Base-by-base conservation (phyloP, 345 rosid species). In the Gossypium sturtianum region DNA sequence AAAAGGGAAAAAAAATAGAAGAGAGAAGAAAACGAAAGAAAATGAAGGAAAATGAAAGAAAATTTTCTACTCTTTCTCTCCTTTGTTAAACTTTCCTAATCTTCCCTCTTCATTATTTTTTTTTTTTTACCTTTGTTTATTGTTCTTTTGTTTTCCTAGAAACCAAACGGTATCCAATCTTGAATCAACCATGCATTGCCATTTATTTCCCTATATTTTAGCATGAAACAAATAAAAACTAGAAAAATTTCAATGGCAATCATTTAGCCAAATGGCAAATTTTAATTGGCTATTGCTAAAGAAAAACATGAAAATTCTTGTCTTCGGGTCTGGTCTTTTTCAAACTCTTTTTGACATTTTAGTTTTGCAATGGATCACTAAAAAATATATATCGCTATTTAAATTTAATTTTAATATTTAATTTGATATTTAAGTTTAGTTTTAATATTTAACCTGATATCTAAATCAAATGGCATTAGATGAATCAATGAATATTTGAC, bases 261-360 rank as follows among this genome's bases (percentile, higher is more conserved):
- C 19, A 44, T 47, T 68, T 0, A 13, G 54, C 77, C 77, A 75
- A 48, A n/a, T 62, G 70, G 61, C 70, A 41, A 34, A 34, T 12
- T 59, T 27, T 54, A 7, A 34, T 34, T n/a, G 62, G 49, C 8
- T 56, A 19, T 9, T 56, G 22, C 12, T 56, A 9, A 56, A 56
- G 25, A 34, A 56, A 56, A 7, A 9, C 60, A 56, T 56, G 60
- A 56, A 20, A 20, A 34, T 34, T 34, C 7, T 34, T 6, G 41
- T 34, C 41, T 34, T 5, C 41, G 41, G 41, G 41, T 34, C 41
- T 34, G 0, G 41, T 34, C 41, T 5, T 34, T 34, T 34, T 34
- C 41, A 34, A 34, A 34, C 41, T 1, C 41, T 34, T 34, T 34
- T 5, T 4, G 41, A 34, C 6, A 34, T 34, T 34, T 29, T 29